These are phyloP conservation scores for Wallemia mellicola DNA, from an alignment of 1,284 basidiomycete genomes.

Conservation along the genomic window DNA sequence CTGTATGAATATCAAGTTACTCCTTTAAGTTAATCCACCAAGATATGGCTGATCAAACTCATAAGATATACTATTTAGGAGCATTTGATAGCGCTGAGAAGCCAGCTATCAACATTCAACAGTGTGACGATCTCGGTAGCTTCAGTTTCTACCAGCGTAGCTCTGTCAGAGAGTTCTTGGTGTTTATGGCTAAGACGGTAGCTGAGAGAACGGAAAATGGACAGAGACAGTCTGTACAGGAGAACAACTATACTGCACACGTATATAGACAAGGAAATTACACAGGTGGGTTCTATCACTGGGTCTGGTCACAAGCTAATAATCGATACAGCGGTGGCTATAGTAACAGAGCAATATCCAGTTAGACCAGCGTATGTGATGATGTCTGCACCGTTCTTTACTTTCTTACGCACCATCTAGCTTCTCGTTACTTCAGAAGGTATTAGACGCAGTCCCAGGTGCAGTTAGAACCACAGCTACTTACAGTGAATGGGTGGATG, in stretches of 20 bases:
- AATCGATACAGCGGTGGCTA: conserved; percentile 39
- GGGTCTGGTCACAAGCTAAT: conserved; percentile 12
- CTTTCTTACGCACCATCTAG: background rate
- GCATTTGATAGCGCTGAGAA: conserved; percentile 17
- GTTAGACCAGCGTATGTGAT: conserved; percentile 44
- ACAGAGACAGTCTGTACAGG: conserved; percentile 74
- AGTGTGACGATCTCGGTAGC: conserved; percentile 53
- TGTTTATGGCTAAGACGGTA: conserved; percentile 74
- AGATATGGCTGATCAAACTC: conserved; percentile 4
- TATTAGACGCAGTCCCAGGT: conserved; percentile 70
- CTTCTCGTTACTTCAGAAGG: conserved; percentile 77
- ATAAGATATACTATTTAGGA: conserved; percentile 22
- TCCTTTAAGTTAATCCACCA: background rate
- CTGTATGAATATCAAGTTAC: background rate
- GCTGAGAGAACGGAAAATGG: conserved; percentile 61
- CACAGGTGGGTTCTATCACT: conserved; percentile 26
- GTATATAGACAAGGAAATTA: conserved; percentile 32
- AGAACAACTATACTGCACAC: conserved; percentile 80
- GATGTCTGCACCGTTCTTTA: background rate
- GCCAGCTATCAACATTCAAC: conserved; percentile 31
- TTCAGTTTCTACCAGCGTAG: conserved; percentile 85
- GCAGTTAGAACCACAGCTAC: conserved; percentile 43
- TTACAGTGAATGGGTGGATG: conserved; percentile 19
- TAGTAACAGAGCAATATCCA: conserved; percentile 88
- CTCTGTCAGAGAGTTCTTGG: conserved; percentile 58